These are phyloP conservation scores for Ottelia alismoides DNA, from an alignment of 106 monocot species.

Conservation along the genomic window DNA sequence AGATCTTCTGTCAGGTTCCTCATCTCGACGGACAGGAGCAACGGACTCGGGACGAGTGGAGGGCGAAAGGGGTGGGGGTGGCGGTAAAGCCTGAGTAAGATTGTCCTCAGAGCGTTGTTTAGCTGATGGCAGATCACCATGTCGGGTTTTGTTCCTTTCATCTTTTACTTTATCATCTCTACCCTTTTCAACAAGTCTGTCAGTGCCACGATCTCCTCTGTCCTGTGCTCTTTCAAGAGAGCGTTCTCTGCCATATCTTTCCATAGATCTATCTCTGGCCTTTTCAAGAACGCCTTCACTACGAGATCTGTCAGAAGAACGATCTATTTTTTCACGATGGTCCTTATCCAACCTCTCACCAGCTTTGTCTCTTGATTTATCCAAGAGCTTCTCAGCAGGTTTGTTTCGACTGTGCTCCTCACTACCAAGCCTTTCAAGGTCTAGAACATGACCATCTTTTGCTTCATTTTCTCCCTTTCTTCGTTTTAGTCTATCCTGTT, in stretches of 20 bases:
- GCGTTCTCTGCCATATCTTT: conserved; percentile 59
- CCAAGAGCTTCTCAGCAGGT: conserved; percentile 28
- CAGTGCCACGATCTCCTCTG: conserved; percentile 48
- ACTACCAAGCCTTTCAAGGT: conserved; percentile 35
- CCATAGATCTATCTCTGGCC: conserved; percentile 59
- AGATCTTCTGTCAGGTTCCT: conserved; percentile 61
- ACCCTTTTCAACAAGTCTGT: conserved; percentile 36
- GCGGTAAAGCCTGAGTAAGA: conserved; percentile 75
- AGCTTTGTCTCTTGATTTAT: conserved; percentile 49
- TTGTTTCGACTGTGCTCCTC: conserved; percentile 39
- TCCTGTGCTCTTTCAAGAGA: conserved; percentile 65
- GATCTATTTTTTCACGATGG: conserved; percentile 49
- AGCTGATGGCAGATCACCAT: conserved; percentile 30
- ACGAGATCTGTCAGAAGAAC: conserved; percentile 43
- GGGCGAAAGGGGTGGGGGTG: conserved; percentile 81
- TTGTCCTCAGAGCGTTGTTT: conserved; percentile 47
- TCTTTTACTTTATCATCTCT: conserved; percentile 62
- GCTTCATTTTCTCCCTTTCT: conserved; percentile 59
- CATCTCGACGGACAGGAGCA: conserved; percentile 62
- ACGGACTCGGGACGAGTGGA: conserved; percentile 88
- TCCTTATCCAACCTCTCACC: conserved; percentile 65
- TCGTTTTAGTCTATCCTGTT: conserved; percentile 74
- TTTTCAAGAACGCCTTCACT: conserved; percentile 46
- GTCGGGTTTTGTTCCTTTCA: conserved; percentile 50
- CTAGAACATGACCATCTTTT: conserved; percentile 34